Evolutionary conservation across 345 rosid species (phyloP).

Genomic region (Lenwebbia sp.): DNA sequence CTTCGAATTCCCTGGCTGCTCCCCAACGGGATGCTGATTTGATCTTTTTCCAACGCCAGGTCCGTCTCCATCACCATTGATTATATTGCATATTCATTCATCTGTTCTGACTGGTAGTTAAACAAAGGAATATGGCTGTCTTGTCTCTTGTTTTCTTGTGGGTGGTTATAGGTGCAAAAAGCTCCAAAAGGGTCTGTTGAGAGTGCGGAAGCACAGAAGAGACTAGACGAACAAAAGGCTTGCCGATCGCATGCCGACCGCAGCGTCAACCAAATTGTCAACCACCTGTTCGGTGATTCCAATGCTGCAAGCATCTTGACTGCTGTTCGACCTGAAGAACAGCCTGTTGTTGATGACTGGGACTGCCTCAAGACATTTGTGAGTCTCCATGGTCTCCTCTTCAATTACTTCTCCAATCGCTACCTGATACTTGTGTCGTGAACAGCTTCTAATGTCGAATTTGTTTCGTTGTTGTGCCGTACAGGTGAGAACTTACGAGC

Average conservation of each 20-base stretch:
- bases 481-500: constrained; percentile 23
- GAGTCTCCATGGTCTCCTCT: not conserved
- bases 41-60: constrained; percentile 12
- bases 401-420: not conserved
- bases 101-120: not conserved
- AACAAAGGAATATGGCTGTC: not conserved
- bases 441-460: not conserved
- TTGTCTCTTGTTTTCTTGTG: not conserved
- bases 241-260: constrained; percentile 26
- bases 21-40: constrained; percentile 30
- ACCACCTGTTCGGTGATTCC: constrained; percentile 12
- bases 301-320: not conserved
- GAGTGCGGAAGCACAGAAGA: constrained; percentile 30
- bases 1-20: constrained; percentile 1
- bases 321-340: constrained; percentile 9
- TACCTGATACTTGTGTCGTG: not conserved
- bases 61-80: not conserved
- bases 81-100: not conserved
- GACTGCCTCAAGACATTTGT: constrained; percentile 32
- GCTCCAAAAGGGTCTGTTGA: constrained; percentile 23
- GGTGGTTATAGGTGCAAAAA: constrained; percentile 15
- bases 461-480: not conserved
- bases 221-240: constrained; percentile 6
- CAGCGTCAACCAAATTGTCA: constrained; percentile 16
- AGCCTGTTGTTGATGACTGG: constrained; percentile 39